Evolutionary conservation across 2,329 filamentous ascomycete species (phyloP).

Genomic region (Aspergillus japonicus): DNA sequence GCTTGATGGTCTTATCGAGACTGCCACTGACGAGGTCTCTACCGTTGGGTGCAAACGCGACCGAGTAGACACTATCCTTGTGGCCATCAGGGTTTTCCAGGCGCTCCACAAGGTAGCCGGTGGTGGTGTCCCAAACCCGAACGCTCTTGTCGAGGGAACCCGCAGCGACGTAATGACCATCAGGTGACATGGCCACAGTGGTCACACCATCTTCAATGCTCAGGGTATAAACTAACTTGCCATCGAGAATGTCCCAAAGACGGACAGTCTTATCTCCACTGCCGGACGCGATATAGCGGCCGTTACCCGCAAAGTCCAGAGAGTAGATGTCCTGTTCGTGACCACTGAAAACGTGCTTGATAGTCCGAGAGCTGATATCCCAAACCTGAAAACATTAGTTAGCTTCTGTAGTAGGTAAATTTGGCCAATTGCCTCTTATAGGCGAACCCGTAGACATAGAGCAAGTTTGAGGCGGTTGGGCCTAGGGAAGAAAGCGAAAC

Average conservation of each 20-base stretch:
- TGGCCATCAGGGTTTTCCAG: slow-evolving; percentile 91
- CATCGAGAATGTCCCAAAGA: slow-evolving; percentile 90
- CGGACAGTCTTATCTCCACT: slow-evolving; percentile 92
- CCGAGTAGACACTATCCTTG: slow-evolving; percentile 94
- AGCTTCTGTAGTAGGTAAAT: background rate
- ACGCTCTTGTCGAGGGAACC: slow-evolving; percentile 97
- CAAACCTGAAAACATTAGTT: slow-evolving; percentile 65
- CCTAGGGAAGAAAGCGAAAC: background rate
- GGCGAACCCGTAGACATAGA: background rate
- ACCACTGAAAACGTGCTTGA: slow-evolving; percentile 90
- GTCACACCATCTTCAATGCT: slow-evolving; percentile 96
- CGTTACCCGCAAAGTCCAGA: slow-evolving; percentile 89
- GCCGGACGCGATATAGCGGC: slow-evolving; percentile 90
- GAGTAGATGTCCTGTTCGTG: slow-evolving; percentile 99
- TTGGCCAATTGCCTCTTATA: background rate
- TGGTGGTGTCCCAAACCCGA: slow-evolving; percentile 89
- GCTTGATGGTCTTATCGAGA: slow-evolving; percentile 97
- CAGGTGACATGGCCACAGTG: slow-evolving; percentile 94
- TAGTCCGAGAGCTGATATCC: slow-evolving; percentile 81
- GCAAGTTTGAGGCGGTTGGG: background rate
- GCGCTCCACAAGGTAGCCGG: slow-evolving; percentile 82
- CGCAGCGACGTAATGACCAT: slow-evolving; percentile 89
- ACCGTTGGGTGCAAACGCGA: slow-evolving; percentile 91
- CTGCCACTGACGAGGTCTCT: slow-evolving; percentile 91
- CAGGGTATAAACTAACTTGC: slow-evolving; percentile 77